Evolutionary conservation across 2,329 filamentous ascomycete species (phyloP), one percentile per base, ranked within the genome.

Genomic region (Ophiostoma perfectum): DNA sequence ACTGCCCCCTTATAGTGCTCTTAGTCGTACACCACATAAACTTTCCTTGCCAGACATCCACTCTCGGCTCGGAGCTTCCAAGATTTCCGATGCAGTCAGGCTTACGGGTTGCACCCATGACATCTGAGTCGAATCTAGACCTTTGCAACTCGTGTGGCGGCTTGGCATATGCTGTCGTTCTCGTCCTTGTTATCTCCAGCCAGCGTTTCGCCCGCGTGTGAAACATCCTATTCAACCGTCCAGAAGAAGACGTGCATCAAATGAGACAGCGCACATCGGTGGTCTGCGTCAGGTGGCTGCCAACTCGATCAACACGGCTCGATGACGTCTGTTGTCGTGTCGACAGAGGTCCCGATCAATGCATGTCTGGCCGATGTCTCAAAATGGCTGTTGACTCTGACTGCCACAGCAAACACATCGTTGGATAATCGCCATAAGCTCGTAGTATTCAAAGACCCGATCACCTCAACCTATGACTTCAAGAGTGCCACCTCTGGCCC

Each of bases 401-500:
- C 27, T 27, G 27, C 27, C 27, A 55, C 27, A 55, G 3, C n/a
- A 52, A 55, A 27, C 6, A 18, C n/a, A 36, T 16, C 18, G 18
- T 27, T 36, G 18, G 49, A 55, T 55, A 55, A 36, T 2, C 27
- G 27, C 27, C 27, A 9, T 27, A 36, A 12, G 9, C 39, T 2
- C 8, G 8, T 18, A 18, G 27, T 27, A 44, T 39, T 8, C 7
- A 14, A n/a, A 42, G 2, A 9, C 9, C 4, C 1, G 14, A 7
- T 44, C 14, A 18, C 2, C 8, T 44, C 3, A 5, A 8, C n/a
- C 39, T 64, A 65, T 36, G 16, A n/a, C 12, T 49, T 9, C 39
- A 90, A 79, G 75, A 80, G 80, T 71, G 76, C 77, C 47, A 92
- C 80, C 77, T 89, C 86, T 64, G 80, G 78, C 6, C 85, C 82